Evolutionary conservation across 2,329 filamentous ascomycete species (phyloP), one percentile per base, ranked within the genome.

Genomic region (Ceratocystis alfenasii): DNA sequence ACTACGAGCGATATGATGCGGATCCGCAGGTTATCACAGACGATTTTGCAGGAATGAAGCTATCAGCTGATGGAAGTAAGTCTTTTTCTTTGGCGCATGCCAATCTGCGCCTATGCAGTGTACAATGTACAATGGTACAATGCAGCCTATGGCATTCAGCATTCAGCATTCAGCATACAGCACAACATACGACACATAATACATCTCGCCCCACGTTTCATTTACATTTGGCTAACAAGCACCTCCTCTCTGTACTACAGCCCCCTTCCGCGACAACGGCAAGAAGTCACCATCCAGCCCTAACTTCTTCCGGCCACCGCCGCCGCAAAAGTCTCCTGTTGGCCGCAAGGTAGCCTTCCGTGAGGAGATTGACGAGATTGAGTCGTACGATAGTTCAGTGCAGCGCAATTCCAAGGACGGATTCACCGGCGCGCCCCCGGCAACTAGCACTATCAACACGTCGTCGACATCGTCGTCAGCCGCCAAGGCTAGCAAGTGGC

Each of bases 1-100:
- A 97, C 74, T 90, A 92, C 69, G 88, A 92, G 71, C 86, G 90
- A 66, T 99, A 99, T 73, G 94, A 99, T 74, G 91, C 92, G 33
- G 94, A 99, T 74, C 94, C 93, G 36, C 86, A 92, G 73, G 85
- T 97, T 46, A 80, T 99, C 41, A 86, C 87, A 68, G 93, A 96
- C 71, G 92, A 97, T 72, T 97, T 99, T 76, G 83, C 84, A 15
- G 83, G 84, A 41, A 87, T 87, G 74, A 83, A 82, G 72, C 80
- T 87, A 67, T 79, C 82, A 45, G 76, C 78, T 25, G 84, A 87
- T 71, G 83, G 84, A 64, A 84, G 84, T 87, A 76, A 77, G 84
- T 77, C 8, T 41, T 41, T 41, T 41, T 41, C 36, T 41, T 15
- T 41, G 20, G 48, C 22, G 20, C 48, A 25, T 25, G 15, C 48